phyloP scores from a whole-genome alignment of 768 basidiomycete species.

The Pholiota molesta region DNA sequence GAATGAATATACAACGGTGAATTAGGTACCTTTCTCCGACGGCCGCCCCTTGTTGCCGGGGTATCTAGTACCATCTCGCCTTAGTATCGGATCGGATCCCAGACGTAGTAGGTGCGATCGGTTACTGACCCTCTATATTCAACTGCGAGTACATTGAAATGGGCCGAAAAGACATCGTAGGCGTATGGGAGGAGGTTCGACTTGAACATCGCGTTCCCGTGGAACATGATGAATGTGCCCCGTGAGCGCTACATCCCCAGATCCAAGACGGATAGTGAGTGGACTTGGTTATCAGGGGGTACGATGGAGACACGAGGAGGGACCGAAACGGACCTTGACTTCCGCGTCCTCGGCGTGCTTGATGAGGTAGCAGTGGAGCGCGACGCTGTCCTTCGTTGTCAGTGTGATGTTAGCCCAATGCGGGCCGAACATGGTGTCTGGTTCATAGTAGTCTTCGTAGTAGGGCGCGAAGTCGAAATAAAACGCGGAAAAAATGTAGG shows the following conservation, averaged over 20 bases:
- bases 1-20: too few relatives aligned
- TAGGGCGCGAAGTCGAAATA: too few relatives aligned
- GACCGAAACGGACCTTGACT: neutral
- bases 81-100: neutral
- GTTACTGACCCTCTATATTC: constrained; percentile 83
- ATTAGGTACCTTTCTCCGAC: constrained; percentile 66
- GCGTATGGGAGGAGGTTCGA: constrained; percentile 69
- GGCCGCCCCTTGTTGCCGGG: constrained; percentile 79
- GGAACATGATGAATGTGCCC: constrained; percentile 80
- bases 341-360: neutral
- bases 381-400: constrained; percentile 4
- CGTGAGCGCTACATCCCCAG: constrained; percentile 4
- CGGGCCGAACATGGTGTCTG: neutral
- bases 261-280: neutral
- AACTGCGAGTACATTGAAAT: constrained; percentile 85
- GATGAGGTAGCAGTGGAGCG: constrained; percentile 1
- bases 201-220: constrained; percentile 77
- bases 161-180: constrained; percentile 65
- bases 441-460: neutral
- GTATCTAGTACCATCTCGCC: constrained; percentile 51
- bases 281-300: neutral
- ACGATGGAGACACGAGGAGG: neutral
- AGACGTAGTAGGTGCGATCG: neutral
- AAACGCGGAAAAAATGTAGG: too few relatives aligned
- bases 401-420: constrained; percentile 6